phyloP scores from a whole-genome alignment of 2,329 filamentous ascomycete genomes.

The Phialemonium atrogriseum region DNA sequence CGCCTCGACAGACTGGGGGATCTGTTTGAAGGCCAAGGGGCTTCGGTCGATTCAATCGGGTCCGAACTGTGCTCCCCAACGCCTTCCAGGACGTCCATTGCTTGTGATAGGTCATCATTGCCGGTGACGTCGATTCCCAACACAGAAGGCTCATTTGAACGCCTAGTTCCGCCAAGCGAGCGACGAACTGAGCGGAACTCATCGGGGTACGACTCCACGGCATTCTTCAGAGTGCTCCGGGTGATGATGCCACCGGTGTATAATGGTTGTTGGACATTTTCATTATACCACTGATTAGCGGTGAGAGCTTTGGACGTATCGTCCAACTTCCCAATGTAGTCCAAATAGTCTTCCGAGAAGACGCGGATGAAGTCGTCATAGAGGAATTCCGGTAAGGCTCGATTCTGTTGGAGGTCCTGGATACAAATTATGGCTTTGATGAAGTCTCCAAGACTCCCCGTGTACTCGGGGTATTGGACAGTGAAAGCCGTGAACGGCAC shows the following conservation, averaged over 20 bases:
- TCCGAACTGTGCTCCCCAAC: no score
- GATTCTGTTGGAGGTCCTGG: slow-evolving; percentile 24
- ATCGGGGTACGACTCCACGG: slow-evolving; percentile 24
- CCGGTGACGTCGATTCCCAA: not conserved
- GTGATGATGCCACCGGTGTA: slow-evolving; percentile 26
- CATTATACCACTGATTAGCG: slow-evolving; percentile 34
- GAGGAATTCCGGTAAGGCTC: slow-evolving; percentile 29
- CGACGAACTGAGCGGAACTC: slow-evolving; percentile 13
- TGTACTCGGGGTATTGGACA: slow-evolving; percentile 33
- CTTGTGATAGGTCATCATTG: not conserved
- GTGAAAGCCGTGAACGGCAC: slow-evolving; percentile 29
- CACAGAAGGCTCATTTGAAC: no score
- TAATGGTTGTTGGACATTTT: slow-evolving; percentile 13
- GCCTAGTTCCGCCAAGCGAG: not conserved
- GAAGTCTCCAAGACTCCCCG: slow-evolving; percentile 31
- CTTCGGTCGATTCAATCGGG: no score
- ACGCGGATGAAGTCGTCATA: slow-evolving; percentile 45
- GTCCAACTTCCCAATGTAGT: slow-evolving; percentile 26
- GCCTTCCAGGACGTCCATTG: no score
- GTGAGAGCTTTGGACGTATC: slow-evolving; percentile 20
- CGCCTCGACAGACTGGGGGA: no score
- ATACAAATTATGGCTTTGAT: slow-evolving; percentile 36
- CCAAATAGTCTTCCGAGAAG: slow-evolving; percentile 32
- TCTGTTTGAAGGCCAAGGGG: no score
- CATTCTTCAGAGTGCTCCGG: slow-evolving; percentile 23